These are phyloP conservation scores for Wickerhamiella alocasiicola DNA, from an alignment of 805 yeast species.

Conservation along the genomic window DNA sequence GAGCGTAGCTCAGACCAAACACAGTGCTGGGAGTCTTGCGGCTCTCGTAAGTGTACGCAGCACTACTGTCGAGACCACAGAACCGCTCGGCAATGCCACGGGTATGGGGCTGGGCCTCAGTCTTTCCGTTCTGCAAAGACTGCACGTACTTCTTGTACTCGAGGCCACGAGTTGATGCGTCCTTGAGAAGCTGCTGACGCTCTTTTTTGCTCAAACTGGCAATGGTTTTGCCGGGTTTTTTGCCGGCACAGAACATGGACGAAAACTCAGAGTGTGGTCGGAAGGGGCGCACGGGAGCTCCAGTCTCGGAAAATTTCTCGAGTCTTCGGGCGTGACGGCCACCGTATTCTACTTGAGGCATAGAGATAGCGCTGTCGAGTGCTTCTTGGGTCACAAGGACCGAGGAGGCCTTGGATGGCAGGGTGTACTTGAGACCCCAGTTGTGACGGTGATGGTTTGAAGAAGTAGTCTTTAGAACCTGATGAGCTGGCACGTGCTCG, in stretches of 20 bases:
- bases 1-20: constrained; percentile 25
- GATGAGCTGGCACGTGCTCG: constrained; percentile 22
- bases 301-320: constrained; percentile 24
- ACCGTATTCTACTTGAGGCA: constrained; percentile 23
- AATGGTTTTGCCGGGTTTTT: constrained; percentile 10
- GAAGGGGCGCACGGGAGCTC: constrained; percentile 15
- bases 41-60: constrained; percentile 3
- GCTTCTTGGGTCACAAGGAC: constrained; percentile 20
- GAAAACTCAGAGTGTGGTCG: constrained; percentile 11
- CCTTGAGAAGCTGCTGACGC: constrained; percentile 16
- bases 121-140: constrained; percentile 5
- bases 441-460: constrained; percentile 26
- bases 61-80: constrained; percentile 4
- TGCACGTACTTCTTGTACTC: constrained; percentile 5
- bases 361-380: constrained; percentile 23
- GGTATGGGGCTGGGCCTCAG: constrained; percentile 12
- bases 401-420: constrained; percentile 22
- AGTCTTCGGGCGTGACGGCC: constrained; percentile 22
- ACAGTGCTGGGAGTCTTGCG: constrained; percentile 1
- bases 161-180: constrained; percentile 15
- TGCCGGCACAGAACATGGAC: constrained; percentile 16
- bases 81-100: constrained; percentile 5
- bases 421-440: constrained; percentile 28
- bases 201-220: constrained; percentile 11
- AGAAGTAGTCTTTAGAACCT: constrained; percentile 25